These are phyloP conservation scores for Neonectria ditissima DNA, from an alignment of 2,329 filamentous ascomycete genomes.

Conservation along the genomic window DNA sequence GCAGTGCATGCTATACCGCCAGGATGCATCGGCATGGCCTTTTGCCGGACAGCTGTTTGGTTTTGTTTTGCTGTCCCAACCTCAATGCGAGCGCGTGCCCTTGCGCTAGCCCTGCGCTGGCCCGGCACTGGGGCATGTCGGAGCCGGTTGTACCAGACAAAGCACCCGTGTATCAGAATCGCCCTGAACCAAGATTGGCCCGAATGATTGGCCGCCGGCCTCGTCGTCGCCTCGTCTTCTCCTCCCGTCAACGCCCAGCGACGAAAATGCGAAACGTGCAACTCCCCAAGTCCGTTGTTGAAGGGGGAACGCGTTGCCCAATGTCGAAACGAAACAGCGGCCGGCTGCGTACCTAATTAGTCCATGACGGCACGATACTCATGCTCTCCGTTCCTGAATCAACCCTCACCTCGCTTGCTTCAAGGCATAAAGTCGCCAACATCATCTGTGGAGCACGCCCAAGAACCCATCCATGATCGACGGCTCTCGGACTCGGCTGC, in stretches of 20 bases:
- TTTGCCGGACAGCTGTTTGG: conserved; percentile 18
- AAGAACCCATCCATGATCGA: conserved; percentile 8
- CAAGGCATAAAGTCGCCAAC: conserved; percentile 9
- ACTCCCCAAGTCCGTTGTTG: conserved; percentile 8
- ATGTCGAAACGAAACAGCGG: conserved; percentile 36
- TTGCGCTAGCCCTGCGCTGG: conserved; percentile 3
- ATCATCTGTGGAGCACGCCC: conserved; percentile 12
- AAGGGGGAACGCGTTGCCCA: conserved; percentile 13
- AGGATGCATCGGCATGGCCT: conserved; percentile 20
- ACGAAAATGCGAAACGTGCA: conserved; percentile 29
- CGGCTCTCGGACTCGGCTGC: not conserved
- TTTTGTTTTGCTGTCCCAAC: conserved; percentile 14
- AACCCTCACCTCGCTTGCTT: conserved; percentile 1
- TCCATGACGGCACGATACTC: not conserved
- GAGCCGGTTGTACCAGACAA: conserved; percentile 35
- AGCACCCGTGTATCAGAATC: conserved; percentile 41
- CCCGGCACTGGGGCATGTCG: conserved; percentile 23
- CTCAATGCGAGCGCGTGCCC: conserved; percentile 22
- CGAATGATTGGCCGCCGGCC: conserved; percentile 14
- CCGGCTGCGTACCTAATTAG: not conserved
- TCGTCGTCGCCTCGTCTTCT: conserved; percentile 19
- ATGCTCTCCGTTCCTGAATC: not conserved
- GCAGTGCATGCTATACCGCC: conserved; percentile 17
- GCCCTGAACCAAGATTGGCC: conserved; percentile 22
- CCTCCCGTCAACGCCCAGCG: conserved; percentile 21